phyloP scores from a whole-genome alignment of 495 filamentous ascomycete species.

The Glutinoglossum americanum region DNA sequence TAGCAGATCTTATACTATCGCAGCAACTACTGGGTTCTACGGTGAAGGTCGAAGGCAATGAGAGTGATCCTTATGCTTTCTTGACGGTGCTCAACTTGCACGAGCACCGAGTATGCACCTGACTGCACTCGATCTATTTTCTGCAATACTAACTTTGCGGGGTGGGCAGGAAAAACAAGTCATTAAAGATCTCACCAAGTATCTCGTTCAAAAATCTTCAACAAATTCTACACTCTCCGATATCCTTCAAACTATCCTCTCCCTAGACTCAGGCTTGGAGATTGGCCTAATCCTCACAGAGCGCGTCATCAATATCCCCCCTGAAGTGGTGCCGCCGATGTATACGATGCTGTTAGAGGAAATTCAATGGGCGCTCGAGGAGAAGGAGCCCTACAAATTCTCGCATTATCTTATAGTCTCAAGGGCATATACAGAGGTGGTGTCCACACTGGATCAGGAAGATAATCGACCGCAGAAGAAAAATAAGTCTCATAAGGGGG shows the following conservation, averaged over 20 bases:
- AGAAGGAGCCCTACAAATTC: constrained; percentile 84
- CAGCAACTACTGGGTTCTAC: constrained; percentile 82
- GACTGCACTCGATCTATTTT: background rate
- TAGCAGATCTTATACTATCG: constrained; percentile 72
- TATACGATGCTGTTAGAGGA: constrained; percentile 90
- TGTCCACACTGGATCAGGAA: constrained; percentile 52
- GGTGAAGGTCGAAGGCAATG: constrained; percentile 85
- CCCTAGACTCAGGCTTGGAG: constrained; percentile 26
- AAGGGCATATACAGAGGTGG: constrained; percentile 75
- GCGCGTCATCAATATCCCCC: constrained; percentile 83
- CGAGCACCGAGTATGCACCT: constrained; percentile 39
- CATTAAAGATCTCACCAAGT: constrained; percentile 44
- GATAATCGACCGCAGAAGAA: constrained; percentile 53
- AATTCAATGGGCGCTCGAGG: constrained; percentile 70
- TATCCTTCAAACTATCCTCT: constrained; percentile 29
- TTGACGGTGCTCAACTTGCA: constrained; percentile 70
- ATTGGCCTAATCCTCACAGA: constrained; percentile 80
- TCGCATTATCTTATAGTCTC: constrained; percentile 81
- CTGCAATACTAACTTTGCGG: background rate
- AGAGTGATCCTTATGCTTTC: constrained; percentile 87
- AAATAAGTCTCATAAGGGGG: constrained; percentile 31
- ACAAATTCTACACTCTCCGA: constrained; percentile 29
- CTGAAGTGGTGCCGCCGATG: constrained; percentile 83
- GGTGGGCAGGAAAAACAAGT: constrained; percentile 39
- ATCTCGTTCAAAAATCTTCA: constrained; percentile 40